Evolutionary conservation across 139 green algal species (phyloP).

Genomic region (Ettlia oleoabundans): DNA sequence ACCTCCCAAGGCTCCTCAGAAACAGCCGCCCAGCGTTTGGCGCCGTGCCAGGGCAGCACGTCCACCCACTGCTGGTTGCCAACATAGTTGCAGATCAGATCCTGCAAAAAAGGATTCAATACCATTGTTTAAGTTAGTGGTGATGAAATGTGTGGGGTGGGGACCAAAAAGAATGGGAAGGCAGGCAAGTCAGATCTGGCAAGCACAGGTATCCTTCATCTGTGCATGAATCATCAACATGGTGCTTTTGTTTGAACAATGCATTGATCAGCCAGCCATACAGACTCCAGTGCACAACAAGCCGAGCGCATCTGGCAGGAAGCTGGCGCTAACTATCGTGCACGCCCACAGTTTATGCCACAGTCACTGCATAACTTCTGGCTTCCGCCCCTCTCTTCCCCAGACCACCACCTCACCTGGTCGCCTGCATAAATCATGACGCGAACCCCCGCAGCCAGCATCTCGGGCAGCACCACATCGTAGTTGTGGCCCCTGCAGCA

Average conservation of each 20-base stretch:
- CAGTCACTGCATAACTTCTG: no score
- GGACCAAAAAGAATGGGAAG: no score
- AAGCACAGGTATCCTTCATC: no score
- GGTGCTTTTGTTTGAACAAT: no score
- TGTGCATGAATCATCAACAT: no score
- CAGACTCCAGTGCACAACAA: background rate
- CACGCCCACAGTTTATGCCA: no score
- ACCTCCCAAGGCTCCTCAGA: constrained; percentile 54
- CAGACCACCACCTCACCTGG: constrained; percentile 11
- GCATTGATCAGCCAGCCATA: no score
- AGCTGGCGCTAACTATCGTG: no score
- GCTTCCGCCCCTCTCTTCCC: no score
- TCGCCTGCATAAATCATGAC: constrained; percentile 86
- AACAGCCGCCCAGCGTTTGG: constrained; percentile 8
- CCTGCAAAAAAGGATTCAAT: constrained; percentile 40
- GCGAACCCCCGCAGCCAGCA: constrained; percentile 77
- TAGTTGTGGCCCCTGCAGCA: constrained; percentile 46
- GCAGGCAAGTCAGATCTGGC: no score
- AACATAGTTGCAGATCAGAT: constrained; percentile 84
- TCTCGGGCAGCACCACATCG: constrained; percentile 60
- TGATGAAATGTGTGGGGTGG: no score
- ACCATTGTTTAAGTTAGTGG: no score
- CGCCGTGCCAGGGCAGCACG: constrained; percentile 48
- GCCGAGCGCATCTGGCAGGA: background rate
- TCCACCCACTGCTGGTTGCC: constrained; percentile 78